Percentiles rank a stretch among this genome's conserved stretches.
phyloP scores from a whole-genome alignment of 2,329 filamentous ascomycete genomes.

The Fonsecaea nubica region DNA sequence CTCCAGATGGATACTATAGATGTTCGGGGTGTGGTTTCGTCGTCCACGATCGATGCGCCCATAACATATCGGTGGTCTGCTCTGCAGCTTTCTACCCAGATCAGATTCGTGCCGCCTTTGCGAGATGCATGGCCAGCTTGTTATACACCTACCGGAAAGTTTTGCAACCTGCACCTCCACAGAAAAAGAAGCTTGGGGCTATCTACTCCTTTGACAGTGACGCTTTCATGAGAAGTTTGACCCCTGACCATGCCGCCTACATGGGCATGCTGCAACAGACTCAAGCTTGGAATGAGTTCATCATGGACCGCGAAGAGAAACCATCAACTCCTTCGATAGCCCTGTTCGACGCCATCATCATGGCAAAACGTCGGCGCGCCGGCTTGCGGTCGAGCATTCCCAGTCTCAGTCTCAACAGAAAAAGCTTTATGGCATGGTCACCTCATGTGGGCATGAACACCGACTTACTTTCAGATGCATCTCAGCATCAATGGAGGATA shows the following conservation, averaged over 20 bases:
- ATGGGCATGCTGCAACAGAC: conserved; percentile 69
- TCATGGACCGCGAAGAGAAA: conserved; percentile 66
- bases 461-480: conserved; percentile 67
- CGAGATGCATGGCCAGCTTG: conserved; percentile 71
- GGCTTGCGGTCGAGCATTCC: conserved; percentile 47
- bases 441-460: conserved; percentile 48
- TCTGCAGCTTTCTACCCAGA: conserved; percentile 71
- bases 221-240: conserved; percentile 68
- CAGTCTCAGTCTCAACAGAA: conserved; percentile 29
- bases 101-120: conserved; percentile 71
- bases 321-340: conserved; percentile 57
- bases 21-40: conserved; percentile 57
- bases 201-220: conserved; percentile 71
- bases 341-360: conserved; percentile 69
- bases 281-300: conserved; percentile 70
- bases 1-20: conserved; percentile 63
- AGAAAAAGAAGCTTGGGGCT: conserved; percentile 59
- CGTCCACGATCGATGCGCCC: conserved; percentile 66
- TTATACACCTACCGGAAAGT: conserved; percentile 73
- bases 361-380: conserved; percentile 68
- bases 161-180: conserved; percentile 65
- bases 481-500: conserved; percentile 69
- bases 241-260: conserved; percentile 69
- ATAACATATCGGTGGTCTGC: conserved; percentile 68
- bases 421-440: conserved; percentile 43